Evolutionary conservation across 495 filamentous ascomycete genomes (phyloP), one percentile per base, ranked within the genome.

Genomic region (Talaromyces wortmannii): DNA sequence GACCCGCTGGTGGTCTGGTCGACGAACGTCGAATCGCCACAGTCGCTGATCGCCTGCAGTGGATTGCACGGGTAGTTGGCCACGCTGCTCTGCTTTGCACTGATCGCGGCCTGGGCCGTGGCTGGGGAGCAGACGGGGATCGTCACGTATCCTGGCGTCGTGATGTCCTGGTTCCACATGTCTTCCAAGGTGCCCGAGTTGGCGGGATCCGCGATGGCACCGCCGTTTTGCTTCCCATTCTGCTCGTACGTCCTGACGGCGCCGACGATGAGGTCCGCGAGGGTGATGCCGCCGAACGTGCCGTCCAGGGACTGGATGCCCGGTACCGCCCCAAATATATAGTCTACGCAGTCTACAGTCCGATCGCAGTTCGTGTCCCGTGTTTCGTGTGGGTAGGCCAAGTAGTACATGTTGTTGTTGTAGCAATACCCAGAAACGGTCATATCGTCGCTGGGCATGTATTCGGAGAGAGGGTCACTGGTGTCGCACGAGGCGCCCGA

Each of bases 71-170:
- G 68, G 43, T 59, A 72, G 54, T 61, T 57, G 16, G 16, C 7
- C 16, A 17, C 44, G 11, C 12, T n/a, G 44, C 12, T 45, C 44
- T 45, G 44, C 44, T 45, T 45, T 12, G 40, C n/a, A n/a, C 44
- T 57, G 32, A 36, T 49, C 32, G 42, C 53, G 17, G 43, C 17
- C 11, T 50, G 46, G 13, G 53, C 32, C 2, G 56, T 58, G 40
- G 64, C 59, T 32, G 58, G 31, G 31, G 61, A 65, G 57, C 70
- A 71, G 0, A 70, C 65, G 30, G 71, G 67, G 3, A 74, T 49
- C 1, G 58, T 58, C 23, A 72, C 59, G 55, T 58, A 67, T 32
- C 63, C 64, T 6, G 67, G 60, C 0, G 59, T 62, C 18, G 62
- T 68, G 50, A 68, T 50, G 50, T 69, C 59, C 31, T 16, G 7